Conservation (phyloP, 108 stramenopile genomes). For the Fragilariopsis cylindrus region DNA sequence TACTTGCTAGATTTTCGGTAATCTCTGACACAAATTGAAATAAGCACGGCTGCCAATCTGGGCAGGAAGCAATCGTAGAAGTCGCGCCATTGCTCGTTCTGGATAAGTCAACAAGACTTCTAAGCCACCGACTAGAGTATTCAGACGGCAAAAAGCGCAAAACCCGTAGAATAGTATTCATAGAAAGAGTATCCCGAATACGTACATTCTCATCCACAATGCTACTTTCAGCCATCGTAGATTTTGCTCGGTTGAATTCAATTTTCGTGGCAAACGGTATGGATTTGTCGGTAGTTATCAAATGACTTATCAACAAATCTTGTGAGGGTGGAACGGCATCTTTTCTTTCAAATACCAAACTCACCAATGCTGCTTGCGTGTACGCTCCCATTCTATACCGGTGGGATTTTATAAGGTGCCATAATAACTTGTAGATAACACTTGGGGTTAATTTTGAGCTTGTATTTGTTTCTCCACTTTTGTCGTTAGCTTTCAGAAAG, state of each 20-base stretch:
- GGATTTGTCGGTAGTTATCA: slow-evolving; percentile 30
- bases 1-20: slow-evolving; percentile 50
- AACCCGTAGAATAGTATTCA: slow-evolving; percentile 62
- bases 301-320: slow-evolving; percentile 38
- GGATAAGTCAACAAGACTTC: slow-evolving; percentile 50
- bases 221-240: slow-evolving; percentile 4
- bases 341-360: slow-evolving; percentile 52
- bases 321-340: slow-evolving; percentile 21
- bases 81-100: slow-evolving; percentile 13
- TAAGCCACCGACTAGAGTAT: slow-evolving; percentile 66
- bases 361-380: slow-evolving; percentile 57
- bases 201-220: background rate
- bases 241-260: slow-evolving; percentile 13
- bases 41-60: slow-evolving; percentile 79
- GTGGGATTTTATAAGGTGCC: slow-evolving; percentile 80
- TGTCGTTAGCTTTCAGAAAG: slow-evolving; percentile 32
- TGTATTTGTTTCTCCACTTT: slow-evolving; percentile 41
- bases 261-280: slow-evolving; percentile 5
- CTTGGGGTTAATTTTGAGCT: slow-evolving; percentile 53
- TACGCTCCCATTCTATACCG: slow-evolving; percentile 45
- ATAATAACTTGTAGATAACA: slow-evolving; percentile 71
- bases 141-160: slow-evolving; percentile 67
- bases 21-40: slow-evolving; percentile 79
- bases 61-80: slow-evolving; percentile 25
- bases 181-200: slow-evolving; percentile 49